phyloP scores from a whole-genome alignment of 1,284 basidiomycete genomes.

The Jaminaea rosea region DNA sequence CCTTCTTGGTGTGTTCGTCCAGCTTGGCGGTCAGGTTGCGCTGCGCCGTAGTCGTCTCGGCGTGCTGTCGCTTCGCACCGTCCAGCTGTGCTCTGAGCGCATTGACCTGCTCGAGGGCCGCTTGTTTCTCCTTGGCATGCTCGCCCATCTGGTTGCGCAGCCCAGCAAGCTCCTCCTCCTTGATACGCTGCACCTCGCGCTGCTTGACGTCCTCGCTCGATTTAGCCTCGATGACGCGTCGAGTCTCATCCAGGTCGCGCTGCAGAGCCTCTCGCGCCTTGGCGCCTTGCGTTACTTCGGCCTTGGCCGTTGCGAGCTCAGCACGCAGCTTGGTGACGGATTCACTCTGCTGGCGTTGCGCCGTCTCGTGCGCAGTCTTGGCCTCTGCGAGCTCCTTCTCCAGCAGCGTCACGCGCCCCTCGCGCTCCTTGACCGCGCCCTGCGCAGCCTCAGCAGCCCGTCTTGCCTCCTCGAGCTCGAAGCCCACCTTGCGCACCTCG shows the following conservation, averaged over 20 bases:
- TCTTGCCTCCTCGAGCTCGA: constrained; percentile 68
- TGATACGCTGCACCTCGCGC: constrained; percentile 74
- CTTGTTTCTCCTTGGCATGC: constrained; percentile 33
- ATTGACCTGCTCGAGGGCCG: constrained; percentile 37
- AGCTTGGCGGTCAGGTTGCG: constrained; percentile 4
- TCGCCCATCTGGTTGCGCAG: constrained; percentile 61
- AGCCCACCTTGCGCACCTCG: constrained; percentile 54
- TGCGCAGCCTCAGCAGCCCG: constrained; percentile 71
- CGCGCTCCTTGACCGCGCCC: constrained; percentile 66
- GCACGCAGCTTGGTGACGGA: constrained; percentile 60
- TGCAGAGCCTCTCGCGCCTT: constrained; percentile 60
- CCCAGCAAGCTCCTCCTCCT: constrained; percentile 69
- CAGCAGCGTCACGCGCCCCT: constrained; percentile 50
- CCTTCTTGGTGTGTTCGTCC: constrained; percentile 5
- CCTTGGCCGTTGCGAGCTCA: constrained; percentile 61
- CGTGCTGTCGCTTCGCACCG: constrained; percentile 37
- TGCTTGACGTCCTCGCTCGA: constrained; percentile 74
- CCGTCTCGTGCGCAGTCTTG: not conserved
- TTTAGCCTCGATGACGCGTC: constrained; percentile 71
- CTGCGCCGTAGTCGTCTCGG: constrained; percentile 6
- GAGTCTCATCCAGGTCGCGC: constrained; percentile 67
- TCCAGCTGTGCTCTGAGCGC: constrained; percentile 48
- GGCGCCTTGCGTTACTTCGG: constrained; percentile 56
- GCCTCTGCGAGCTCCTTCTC: too few relatives aligned
- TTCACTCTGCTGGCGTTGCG: constrained; percentile 53